Conservation (phyloP, 2,329 filamentous ascomycete genomes). For the Trichophyton schoenleinii region DNA sequence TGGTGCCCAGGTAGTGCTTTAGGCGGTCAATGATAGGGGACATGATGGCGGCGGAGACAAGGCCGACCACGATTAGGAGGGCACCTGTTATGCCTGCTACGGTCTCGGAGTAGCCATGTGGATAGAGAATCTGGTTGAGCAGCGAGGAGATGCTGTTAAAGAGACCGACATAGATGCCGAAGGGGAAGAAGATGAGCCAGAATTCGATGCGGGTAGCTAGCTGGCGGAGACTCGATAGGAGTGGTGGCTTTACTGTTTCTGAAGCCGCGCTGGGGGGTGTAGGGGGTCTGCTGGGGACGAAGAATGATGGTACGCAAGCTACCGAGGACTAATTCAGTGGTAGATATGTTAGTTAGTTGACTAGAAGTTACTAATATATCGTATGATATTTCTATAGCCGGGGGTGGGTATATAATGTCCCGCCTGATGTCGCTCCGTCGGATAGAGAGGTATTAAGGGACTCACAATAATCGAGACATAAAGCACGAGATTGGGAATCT, state of each 20-base stretch:
- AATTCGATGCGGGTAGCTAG: slow-evolving; percentile 55
- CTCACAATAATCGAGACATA: slow-evolving; percentile 71
- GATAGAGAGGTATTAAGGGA: slow-evolving; percentile 8
- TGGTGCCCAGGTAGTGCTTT: slow-evolving; percentile 61
- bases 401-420: too few species aligned
- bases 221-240: slow-evolving; percentile 41
- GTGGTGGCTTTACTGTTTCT: slow-evolving; percentile 41
- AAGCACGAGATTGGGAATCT: slow-evolving; percentile 71
- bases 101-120: slow-evolving; percentile 72
- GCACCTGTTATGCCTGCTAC: slow-evolving; percentile 84
- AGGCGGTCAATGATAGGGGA: slow-evolving; percentile 76
- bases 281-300: slow-evolving; percentile 64
- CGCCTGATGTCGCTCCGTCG: neutral
- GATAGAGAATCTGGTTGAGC: slow-evolving; percentile 77
- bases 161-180: slow-evolving; percentile 71
- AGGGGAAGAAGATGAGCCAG: slow-evolving; percentile 71
- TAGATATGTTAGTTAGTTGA: neutral
- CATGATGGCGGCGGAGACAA: slow-evolving; percentile 61
- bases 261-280: slow-evolving; percentile 62
- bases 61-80: slow-evolving; percentile 75
- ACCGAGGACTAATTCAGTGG: slow-evolving; percentile 41
- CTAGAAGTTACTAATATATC: neutral
- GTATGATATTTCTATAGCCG: too few species aligned
- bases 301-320: slow-evolving; percentile 61
- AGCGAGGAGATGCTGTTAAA: slow-evolving; percentile 88